Percentiles rank a stretch among this genome's conserved stretches.
Evolutionary conservation across 164 flowering plant genomes (phyloP).

Genomic region (Houttuynia cordata): DNA sequence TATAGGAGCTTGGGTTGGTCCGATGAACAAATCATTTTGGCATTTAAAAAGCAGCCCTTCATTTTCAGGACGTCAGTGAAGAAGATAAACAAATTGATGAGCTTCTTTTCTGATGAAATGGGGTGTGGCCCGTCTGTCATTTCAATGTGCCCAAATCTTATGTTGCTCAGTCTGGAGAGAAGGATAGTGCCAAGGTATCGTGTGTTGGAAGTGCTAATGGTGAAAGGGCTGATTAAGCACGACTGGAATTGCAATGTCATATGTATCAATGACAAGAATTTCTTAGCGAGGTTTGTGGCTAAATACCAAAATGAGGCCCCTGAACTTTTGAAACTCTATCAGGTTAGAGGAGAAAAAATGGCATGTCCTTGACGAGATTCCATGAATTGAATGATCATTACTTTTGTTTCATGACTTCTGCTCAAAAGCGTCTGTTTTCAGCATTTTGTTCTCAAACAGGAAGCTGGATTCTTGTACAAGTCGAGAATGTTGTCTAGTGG

Average conservation of each 20-base stretch:
- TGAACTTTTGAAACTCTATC: neutral
- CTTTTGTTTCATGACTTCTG: too few species aligned
- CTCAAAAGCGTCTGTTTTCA: too few species aligned
- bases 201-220: neutral
- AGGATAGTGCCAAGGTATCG: neutral
- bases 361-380: too few species aligned
- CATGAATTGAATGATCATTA: too few species aligned
- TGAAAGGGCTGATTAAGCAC: neutral
- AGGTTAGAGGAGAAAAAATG: neutral
- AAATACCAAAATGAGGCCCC: neutral
- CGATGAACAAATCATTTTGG: neutral
- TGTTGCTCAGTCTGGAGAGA: neutral
- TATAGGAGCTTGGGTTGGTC: neutral
- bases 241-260: neutral
- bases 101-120: neutral
- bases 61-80: neutral
- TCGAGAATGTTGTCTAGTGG: too few species aligned
- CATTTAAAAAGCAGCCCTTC: neutral
- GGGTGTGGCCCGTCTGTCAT: neutral
- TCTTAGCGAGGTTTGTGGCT: neutral
- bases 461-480: too few species aligned
- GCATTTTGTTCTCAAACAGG: too few species aligned
- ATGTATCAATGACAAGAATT: neutral
- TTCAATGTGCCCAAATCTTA: neutral
- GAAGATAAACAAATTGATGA: neutral